Evolutionary conservation across 2,329 filamentous ascomycete species (phyloP), one percentile per base, ranked within the genome.

Genomic region (Acephala macrosclerotiorum): DNA sequence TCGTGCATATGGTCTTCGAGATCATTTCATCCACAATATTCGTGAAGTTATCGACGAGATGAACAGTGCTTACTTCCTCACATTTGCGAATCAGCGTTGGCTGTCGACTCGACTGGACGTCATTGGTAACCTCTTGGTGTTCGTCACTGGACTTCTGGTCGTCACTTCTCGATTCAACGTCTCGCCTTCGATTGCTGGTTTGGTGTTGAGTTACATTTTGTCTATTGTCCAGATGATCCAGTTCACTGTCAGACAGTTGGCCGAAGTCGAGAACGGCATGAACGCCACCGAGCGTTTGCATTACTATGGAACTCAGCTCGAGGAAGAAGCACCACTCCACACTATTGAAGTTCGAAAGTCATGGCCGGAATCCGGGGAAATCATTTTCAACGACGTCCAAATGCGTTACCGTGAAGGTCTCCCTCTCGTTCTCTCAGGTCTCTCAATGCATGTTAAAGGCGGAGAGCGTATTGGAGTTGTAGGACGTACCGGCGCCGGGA

Each of bases 181-280:
- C 67, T 83, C 89, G 47, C 95, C 95, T 1, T 94, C 92, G 58
- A 97, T 93, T 63, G 90, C 88, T 55, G 96, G 96, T 22, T 82
- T 98, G 45, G 94, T 98, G 0, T 84, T 99, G 25, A 96, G 92
- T 56, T 98, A 98, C 78, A 97, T 98, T 75, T 85, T 99, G 20
- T 87, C 91, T 16, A 97, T 97, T 74, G 94, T 97, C 20, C 93
- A 96, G 78, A 94, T 97, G 91, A 90, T 98, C 70, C 95, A 97
- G 76, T 97, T 97, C 78, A 95, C 93, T 0, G 93, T 98, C 20
- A 88, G 96, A 20, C 95, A 98, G 79, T 84, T 97, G 8, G 95
- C 95, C 29, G 95, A 97, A 78, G 93, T 98, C 9, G 95, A 98
- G 79, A 98, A 97, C 79, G 93, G 94, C 75, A 98, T 98, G 95